Evolutionary conservation across 2,329 filamentous ascomycete genomes (phyloP).

Genomic region (Dryadomyces sulphureus): DNA sequence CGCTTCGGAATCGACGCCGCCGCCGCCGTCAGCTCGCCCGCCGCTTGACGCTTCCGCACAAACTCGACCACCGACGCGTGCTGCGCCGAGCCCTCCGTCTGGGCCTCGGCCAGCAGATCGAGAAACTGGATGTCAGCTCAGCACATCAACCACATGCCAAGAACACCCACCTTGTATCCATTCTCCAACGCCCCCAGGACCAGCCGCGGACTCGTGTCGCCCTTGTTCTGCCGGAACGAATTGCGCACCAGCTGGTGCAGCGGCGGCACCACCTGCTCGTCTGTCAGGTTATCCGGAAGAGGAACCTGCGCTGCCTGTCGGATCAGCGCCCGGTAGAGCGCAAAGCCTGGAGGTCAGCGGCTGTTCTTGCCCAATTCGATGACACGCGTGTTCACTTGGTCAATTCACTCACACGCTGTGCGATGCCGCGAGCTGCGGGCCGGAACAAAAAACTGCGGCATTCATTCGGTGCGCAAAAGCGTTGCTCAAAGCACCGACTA

Average conservation of each 20-base stretch:
- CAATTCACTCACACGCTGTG: conserved; percentile 25
- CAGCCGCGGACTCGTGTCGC: conserved; percentile 42
- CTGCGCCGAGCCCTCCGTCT: conserved; percentile 23
- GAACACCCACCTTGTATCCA: conserved; percentile 45
- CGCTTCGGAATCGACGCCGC: neutral
- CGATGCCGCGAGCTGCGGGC: conserved; percentile 37
- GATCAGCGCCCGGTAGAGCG: conserved; percentile 58
- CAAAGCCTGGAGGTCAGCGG: conserved; percentile 34
- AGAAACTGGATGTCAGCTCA: conserved; percentile 1
- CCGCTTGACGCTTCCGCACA: conserved; percentile 19
- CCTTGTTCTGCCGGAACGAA: conserved; percentile 45
- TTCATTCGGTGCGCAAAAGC: conserved; percentile 15
- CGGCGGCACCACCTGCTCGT: conserved; percentile 21
- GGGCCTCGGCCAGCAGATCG: conserved; percentile 23
- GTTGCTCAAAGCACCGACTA: no score
- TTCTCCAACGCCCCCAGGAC: conserved; percentile 46
- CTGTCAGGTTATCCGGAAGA: conserved; percentile 31
- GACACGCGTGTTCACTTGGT: neutral
- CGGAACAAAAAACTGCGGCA: conserved; percentile 27
- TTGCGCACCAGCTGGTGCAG: conserved; percentile 44
- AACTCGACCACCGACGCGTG: conserved; percentile 25
- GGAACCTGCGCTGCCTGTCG: conserved; percentile 37
- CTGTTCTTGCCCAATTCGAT: no score
- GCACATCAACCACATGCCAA: neutral
- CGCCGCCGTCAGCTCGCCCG: conserved; percentile 5